Evolutionary conservation across 1,284 basidiomycete genomes (phyloP).

Genomic region (Crucibulum cyathiforme): DNA sequence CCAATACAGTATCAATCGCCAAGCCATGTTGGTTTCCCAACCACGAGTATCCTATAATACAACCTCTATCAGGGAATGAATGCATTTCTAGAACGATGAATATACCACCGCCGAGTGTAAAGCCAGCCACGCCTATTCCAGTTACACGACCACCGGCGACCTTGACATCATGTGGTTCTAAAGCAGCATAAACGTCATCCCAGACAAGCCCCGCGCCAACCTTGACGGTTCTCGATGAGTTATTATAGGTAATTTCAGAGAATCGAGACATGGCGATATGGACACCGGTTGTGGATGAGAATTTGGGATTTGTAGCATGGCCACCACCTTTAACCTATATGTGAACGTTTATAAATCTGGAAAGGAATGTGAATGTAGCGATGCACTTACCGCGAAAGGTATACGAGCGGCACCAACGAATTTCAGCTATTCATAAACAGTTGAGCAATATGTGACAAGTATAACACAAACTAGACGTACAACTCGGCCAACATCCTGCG

Average conservation of each 20-base stretch:
- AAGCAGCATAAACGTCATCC: constrained; percentile 61
- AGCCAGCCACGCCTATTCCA: constrained; percentile 64
- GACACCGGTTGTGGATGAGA: constrained; percentile 60
- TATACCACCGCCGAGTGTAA: constrained; percentile 62
- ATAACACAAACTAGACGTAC: too few relatives aligned
- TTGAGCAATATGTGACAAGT: too few relatives aligned
- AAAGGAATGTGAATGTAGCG: too few relatives aligned
- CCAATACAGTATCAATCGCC: constrained; percentile 53
- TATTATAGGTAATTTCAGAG: constrained; percentile 49
- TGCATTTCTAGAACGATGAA: background rate
- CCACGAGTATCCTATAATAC: constrained; percentile 48
- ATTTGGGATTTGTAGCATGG: constrained; percentile 54
- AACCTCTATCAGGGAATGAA: background rate
- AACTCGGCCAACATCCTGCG: too few relatives aligned
- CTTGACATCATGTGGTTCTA: constrained; percentile 51
- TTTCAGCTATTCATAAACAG: too few relatives aligned
- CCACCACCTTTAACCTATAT: constrained; percentile 56
- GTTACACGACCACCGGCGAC: constrained; percentile 59
- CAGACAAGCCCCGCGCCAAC: constrained; percentile 61
- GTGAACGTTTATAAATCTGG: too few relatives aligned
- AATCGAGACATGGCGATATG: constrained; percentile 62
- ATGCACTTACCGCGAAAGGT: too few relatives aligned
- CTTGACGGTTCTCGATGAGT: constrained; percentile 42
- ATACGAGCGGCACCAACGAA: too few relatives aligned
- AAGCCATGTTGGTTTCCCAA: constrained; percentile 57